A percentile compares a stretch with the other conserved stretches of the same genome.
phyloP scores from a whole-genome alignment of 2,329 filamentous ascomycete species.

The Xylaria sp. region DNA sequence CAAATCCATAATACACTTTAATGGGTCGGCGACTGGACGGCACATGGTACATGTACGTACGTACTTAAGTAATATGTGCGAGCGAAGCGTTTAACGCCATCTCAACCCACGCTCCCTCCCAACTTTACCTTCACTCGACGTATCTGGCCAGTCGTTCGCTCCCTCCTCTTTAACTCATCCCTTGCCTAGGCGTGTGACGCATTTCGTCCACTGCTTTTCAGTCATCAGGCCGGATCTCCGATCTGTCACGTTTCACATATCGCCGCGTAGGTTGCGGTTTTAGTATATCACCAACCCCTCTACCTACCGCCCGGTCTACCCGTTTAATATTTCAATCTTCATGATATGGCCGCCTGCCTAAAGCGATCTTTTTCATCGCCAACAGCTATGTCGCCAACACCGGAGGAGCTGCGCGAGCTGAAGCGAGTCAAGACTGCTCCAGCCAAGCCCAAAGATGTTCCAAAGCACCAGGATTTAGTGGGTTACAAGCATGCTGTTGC shows the following conservation, averaged over 20 bases:
- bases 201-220: background rate
- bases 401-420: slow-evolving; percentile 28
- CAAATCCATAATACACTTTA: background rate
- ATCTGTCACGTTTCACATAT: background rate
- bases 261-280: background rate
- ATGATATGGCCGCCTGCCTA: slow-evolving; percentile 20
- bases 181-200: slow-evolving; percentile 15
- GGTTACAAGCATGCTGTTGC: slow-evolving; percentile 79
- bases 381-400: slow-evolving; percentile 31
- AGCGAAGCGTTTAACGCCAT: slow-evolving; percentile 24
- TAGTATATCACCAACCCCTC: slow-evolving; percentile 1
- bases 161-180: slow-evolving; percentile 7
- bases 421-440: slow-evolving; percentile 34
- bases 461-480: slow-evolving; percentile 65
- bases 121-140: slow-evolving; percentile 7
- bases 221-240: slow-evolving; percentile 5
- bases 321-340: background rate
- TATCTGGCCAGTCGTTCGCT: background rate
- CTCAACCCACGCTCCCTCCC: slow-evolving; percentile 8
- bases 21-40: background rate
- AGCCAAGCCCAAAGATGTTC: slow-evolving; percentile 47
- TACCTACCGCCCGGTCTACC: background rate
- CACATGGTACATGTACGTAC: background rate
- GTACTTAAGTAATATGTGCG: background rate
- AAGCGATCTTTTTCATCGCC: slow-evolving; percentile 21